Base-by-base conservation (phyloP, 164 flowering plant genomes). In the Tinospora cordifolia region DNA sequence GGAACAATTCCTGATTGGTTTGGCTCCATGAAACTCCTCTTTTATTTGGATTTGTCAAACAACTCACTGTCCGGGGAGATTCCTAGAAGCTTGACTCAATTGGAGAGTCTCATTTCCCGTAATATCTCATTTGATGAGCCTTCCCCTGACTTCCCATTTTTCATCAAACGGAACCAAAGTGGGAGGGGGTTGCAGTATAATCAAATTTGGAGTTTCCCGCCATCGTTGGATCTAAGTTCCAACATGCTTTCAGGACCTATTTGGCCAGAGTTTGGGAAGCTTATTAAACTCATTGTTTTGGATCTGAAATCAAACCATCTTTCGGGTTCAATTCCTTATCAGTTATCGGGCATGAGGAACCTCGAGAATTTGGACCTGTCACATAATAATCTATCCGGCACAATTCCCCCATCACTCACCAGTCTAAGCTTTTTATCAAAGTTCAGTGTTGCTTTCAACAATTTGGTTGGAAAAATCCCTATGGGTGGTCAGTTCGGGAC, bases 401-500 rank as follows among this genome's bases (percentile, higher is more conserved):
- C 47, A 0, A 82, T 88, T 68, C 92, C 92, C 0, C 39, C 60
- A 6, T 83, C 87, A 6, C 66, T 88, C 36, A 54, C 36, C 13
- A 49, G 60, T 14, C 87, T 86, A 68, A 85, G 74, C 67, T 85
- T 85, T 72, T 67, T 88, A 51, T 84, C 90, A 6, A 77, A 27
- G 67, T 88, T 88, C 76, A 82, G 69, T 75, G 93, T 91, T n/a
- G 84, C 97, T 12, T 62, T 81, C 77, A 91, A 91, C 76, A 71
- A 77, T 0, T 78, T 91, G 51, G 22, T 15, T 5, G 97, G 97
- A 65, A 51, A 14, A 65, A 81, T 91, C 22, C 97, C 92, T 25
- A 13, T 76, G 0, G 87, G 77, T 22, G 84, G 87, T 19, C 97
- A 89, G 79, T 87, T 89, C 69, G 38, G 19, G 3, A 85, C 88